A percentile compares a stretch with the other conserved stretches of the same genome.
phyloP scores from a whole-genome alignment of 2,329 filamentous ascomycete genomes.

The Arthroderma sp. region DNA sequence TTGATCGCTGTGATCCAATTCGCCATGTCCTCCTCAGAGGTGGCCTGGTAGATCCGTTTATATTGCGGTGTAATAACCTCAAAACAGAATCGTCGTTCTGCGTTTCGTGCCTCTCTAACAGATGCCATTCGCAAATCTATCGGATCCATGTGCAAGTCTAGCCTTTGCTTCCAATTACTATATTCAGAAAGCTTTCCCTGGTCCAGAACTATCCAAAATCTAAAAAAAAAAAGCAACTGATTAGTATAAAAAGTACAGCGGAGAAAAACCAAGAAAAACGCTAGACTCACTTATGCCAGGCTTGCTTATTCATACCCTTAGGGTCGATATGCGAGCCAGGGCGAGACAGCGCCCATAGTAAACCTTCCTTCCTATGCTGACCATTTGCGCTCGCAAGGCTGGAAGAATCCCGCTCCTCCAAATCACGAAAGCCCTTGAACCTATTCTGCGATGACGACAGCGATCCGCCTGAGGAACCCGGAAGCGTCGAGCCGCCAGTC shows the following conservation, averaged over 20 bases:
- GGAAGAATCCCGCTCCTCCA: conserved; percentile 67
- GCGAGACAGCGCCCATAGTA: conserved; percentile 86
- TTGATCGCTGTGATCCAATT: conserved; percentile 95
- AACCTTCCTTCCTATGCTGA: conserved; percentile 76
- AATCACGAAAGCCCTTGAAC: conserved; percentile 84
- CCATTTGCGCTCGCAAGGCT: conserved; percentile 39
- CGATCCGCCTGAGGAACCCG: conserved; percentile 14
- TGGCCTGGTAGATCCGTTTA: conserved; percentile 93
- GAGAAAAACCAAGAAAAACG: neutral
- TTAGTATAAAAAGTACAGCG: conserved; percentile 3
- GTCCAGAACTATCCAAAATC: conserved; percentile 97
- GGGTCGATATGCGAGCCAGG: conserved; percentile 92
- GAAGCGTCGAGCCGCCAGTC: conserved; percentile 7
- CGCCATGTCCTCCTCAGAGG: conserved; percentile 94
- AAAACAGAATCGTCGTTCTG: conserved; percentile 91
- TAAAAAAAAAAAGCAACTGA: conserved; percentile 22
- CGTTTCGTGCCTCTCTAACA: conserved; percentile 86
- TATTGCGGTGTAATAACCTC: conserved; percentile 95
- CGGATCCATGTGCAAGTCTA: conserved; percentile 94
- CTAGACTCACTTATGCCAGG: conserved; percentile 81
- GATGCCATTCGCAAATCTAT: conserved; percentile 96
- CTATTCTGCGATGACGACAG: conserved; percentile 34
- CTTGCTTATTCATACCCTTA: conserved; percentile 87
- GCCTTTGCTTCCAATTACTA: conserved; percentile 96
- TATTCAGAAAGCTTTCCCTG: conserved; percentile 96